These are phyloP conservation scores for Vitis hybrid DNA, from an alignment of 177 flowering plant species.

Conservation along the genomic window DNA sequence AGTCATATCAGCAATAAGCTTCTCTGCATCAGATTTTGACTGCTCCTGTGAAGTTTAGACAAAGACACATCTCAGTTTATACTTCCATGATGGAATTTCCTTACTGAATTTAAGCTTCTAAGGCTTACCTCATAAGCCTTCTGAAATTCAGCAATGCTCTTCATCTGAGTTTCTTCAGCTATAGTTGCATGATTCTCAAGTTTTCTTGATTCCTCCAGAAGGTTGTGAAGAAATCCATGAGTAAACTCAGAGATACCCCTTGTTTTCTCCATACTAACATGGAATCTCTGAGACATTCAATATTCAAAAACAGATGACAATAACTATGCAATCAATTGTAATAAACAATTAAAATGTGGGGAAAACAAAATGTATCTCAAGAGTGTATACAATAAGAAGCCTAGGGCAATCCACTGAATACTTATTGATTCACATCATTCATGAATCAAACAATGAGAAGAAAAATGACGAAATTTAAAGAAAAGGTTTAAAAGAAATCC, in stretches of 20 bases:
- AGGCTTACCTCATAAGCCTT: slow-evolving; percentile 73
- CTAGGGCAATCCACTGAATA: too few relatives aligned
- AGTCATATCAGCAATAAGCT: slow-evolving; percentile 79
- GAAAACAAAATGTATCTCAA: too few relatives aligned
- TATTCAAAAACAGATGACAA: background rate
- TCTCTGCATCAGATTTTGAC: slow-evolving; percentile 68
- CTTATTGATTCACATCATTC: too few relatives aligned
- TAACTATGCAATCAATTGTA: background rate
- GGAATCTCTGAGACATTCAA: slow-evolving; percentile 56
- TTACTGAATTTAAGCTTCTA: too few relatives aligned
- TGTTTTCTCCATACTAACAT: slow-evolving; percentile 45
- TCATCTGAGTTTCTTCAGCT: slow-evolving; percentile 51
- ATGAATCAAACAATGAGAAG: background rate
- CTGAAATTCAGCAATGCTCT: slow-evolving; percentile 66
- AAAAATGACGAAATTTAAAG: background rate
- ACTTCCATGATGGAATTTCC: too few relatives aligned
- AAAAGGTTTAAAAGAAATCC: background rate
- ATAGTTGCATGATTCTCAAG: slow-evolving; percentile 51
- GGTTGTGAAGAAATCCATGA: slow-evolving; percentile 47
- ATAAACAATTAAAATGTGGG: background rate
- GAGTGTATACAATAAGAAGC: too few relatives aligned
- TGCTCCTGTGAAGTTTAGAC: slow-evolving; percentile 58
- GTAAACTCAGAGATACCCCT: slow-evolving; percentile 53
- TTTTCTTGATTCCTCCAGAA: slow-evolving; percentile 54
- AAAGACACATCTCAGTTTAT: background rate